Percentiles rank a stretch among this genome's conserved stretches.
Conservation (phyloP, 2,329 filamentous ascomycete genomes). For the Ophiostoma triangulosporum region DNA sequence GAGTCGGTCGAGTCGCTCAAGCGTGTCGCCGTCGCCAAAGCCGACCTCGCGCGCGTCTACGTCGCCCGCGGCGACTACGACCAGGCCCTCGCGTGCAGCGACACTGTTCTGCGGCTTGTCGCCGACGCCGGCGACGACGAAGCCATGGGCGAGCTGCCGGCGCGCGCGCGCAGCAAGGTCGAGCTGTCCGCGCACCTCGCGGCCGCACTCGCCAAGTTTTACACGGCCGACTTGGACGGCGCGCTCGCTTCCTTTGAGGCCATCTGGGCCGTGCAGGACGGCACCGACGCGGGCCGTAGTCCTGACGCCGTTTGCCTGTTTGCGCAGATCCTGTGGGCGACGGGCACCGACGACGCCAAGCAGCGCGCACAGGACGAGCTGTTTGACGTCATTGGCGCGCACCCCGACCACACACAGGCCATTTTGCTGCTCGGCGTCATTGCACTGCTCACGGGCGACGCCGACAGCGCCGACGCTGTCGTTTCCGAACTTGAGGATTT, state of each 20-base stretch:
- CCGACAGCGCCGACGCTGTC: constrained; percentile 68
- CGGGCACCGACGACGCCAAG: constrained; percentile 59
- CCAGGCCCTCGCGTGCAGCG: constrained; percentile 64
- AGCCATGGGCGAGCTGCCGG: constrained; percentile 45
- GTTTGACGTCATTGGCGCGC: constrained; percentile 62
- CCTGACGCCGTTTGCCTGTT: constrained; percentile 79
- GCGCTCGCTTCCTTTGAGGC: constrained; percentile 69
- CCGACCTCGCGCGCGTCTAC: constrained; percentile 74
- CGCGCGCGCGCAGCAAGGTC: constrained; percentile 52
- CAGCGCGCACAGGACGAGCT: constrained; percentile 66
- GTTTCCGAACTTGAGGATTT: constrained; percentile 61
- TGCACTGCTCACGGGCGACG: constrained; percentile 66
- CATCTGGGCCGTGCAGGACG: constrained; percentile 63
- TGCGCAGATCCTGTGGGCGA: constrained; percentile 87
- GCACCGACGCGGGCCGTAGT: constrained; percentile 44
- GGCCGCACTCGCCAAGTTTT: constrained; percentile 71
- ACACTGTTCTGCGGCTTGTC: constrained; percentile 59
- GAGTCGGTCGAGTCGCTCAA: constrained; percentile 64
- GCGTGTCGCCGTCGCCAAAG: constrained; percentile 68
- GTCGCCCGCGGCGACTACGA: constrained; percentile 54
- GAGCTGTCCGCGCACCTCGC: constrained; percentile 78
- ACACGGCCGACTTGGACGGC: constrained; percentile 47
- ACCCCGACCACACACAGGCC: constrained; percentile 64
- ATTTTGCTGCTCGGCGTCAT: constrained; percentile 74
- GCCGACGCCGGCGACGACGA: constrained; percentile 35